Evolutionary conservation across 768 basidiomycete species (phyloP).

Genomic region (Agaricus subrufescens): DNA sequence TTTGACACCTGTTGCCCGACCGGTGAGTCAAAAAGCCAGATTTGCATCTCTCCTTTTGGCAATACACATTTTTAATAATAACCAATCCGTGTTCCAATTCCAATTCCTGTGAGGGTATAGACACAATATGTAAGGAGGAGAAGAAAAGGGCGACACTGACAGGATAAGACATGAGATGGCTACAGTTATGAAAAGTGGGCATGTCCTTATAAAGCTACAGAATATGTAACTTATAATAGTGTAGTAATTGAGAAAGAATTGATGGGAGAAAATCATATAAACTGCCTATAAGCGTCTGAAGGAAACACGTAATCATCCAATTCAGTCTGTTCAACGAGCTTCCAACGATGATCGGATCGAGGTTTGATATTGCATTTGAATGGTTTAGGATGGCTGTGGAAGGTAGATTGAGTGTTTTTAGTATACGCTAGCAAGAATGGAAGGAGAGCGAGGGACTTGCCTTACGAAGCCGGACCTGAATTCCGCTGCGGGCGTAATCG

Average conservation of each 20-base stretch:
- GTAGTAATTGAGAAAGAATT: neutral
- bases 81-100: too few relatives aligned
- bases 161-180: too few relatives aligned
- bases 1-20: too few relatives aligned
- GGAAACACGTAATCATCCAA: conserved; percentile 8
- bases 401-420: neutral
- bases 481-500: conserved; percentile 30
- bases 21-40: too few relatives aligned
- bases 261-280: neutral
- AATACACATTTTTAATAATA: too few relatives aligned
- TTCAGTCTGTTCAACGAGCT: conserved; percentile 26
- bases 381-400: conserved; percentile 44
- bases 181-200: too few relatives aligned
- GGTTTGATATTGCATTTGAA: conserved; percentile 44
- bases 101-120: too few relatives aligned
- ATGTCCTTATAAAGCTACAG: too few relatives aligned
- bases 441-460: conserved; percentile 22
- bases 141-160: too few relatives aligned
- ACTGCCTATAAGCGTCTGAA: neutral
- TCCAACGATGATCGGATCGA: conserved; percentile 28
- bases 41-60: too few relatives aligned
- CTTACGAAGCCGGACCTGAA: conserved; percentile 42
- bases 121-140: too few relatives aligned
- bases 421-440: neutral
- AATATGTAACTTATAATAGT: too few relatives aligned